Conservation (phyloP, 441 rosid species). For the Erodium chrysanthum region DNA sequence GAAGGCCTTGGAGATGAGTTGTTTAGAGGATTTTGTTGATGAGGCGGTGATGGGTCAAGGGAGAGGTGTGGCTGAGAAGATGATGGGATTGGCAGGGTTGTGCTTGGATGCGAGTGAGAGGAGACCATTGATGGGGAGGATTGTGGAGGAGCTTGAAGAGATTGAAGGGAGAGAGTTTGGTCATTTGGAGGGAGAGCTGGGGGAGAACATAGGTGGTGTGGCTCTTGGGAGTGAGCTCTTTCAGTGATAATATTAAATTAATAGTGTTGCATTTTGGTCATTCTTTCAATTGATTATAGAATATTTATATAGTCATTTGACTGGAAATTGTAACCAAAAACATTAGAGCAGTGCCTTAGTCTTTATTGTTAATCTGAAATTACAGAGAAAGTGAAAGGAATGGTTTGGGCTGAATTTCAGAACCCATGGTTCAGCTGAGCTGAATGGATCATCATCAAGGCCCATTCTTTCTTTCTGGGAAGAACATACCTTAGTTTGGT, state of each 20-base stretch:
- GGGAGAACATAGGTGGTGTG: constrained; percentile 34
- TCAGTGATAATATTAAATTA: constrained; percentile 12
- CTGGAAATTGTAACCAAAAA: not conserved
- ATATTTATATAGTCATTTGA: not conserved
- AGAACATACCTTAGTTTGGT: too few relatives aligned
- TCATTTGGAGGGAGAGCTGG: constrained; percentile 18
- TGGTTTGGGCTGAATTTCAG: too few relatives aligned
- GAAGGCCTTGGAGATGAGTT: constrained; percentile 22
- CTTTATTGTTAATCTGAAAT: not conserved
- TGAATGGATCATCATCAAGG: too few relatives aligned
- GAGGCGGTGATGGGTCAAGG: constrained; percentile 16
- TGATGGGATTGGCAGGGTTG: constrained; percentile 27
- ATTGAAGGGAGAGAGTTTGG: constrained; percentile 28
- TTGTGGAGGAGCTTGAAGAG: constrained; percentile 28
- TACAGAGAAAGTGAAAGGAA: not conserved
- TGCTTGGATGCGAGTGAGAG: constrained; percentile 24
- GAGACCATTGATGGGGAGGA: constrained; percentile 28
- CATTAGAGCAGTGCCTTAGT: not conserved
- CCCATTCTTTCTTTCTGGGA: too few relatives aligned
- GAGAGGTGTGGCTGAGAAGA: constrained; percentile 19
- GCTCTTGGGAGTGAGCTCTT: constrained; percentile 45
- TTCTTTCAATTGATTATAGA: constrained; percentile 23
- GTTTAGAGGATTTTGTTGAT: constrained; percentile 20
- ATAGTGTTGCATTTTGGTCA: constrained; percentile 1
- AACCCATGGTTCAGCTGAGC: too few relatives aligned